Evolutionary conservation across 352 stramenopile species (phyloP), one percentile per base, ranked within the genome.

Genomic region (Globisporangium viniferum): DNA sequence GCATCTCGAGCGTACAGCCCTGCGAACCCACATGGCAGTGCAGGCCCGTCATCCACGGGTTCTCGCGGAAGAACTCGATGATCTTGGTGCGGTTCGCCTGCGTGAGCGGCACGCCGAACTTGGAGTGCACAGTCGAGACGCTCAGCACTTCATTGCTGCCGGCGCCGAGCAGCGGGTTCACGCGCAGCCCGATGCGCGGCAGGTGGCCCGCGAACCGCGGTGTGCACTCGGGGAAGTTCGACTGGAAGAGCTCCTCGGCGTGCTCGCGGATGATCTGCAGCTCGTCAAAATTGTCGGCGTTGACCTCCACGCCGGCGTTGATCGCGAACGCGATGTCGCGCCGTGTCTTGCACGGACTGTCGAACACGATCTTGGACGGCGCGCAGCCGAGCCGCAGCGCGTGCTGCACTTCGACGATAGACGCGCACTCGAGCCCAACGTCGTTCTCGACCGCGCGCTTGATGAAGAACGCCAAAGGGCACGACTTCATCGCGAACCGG

Each of bases 291-390:
- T 92, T 98, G 79, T 98, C 94, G 36, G 89, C 80, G 74, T 98
- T 98, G 35, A 98, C 76, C 58, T 96, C 80, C 29, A 97, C 82
- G 22, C 93, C 91, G 20, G 85, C 77, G 24, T 82, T 82, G 39
- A 98, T 84, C 8, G 91, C 90, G 56, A 92, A 92, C 36, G 80
- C 75, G 22, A 98, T 80, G 54, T 98, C 94, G n/a, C 77, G 75
- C 14, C 81, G 73, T 2, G 94, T 98, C 70, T 98, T 98, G 78
- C 88, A 96, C 1, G 94, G 94, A 72, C 85, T 97, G 73, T 98
- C 94, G 68, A 96, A 98, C 8, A 98, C 91, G 44, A 98, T 86
- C 27, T 85, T 84, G 63, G 89, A 74, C 33, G 86, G 84, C 46
- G 84, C 58, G 33, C 87, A 96, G 2, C 85, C 84, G 39, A 93